Evolutionary conservation across 148 eudicot genomes (phyloP), one percentile per base, ranked within the genome.

Genomic region (Spergularia bocconei): DNA sequence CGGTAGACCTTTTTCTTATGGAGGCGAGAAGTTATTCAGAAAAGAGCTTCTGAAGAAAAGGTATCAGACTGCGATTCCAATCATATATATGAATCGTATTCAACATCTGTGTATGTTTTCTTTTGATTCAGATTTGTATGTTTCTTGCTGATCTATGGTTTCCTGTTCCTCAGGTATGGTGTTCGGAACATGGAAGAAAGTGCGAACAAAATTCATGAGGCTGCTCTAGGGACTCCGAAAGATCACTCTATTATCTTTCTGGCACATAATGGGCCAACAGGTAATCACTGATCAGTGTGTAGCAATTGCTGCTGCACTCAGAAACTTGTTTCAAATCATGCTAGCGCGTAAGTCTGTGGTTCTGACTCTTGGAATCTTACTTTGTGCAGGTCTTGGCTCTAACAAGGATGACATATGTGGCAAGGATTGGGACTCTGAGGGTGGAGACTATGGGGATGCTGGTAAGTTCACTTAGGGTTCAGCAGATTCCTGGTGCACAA

Each of bases 201-300:
- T 85, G 87, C 98, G 14, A 82, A 85, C 63, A 83, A 81, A 80
- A 91, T 94, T 36, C 84, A 58, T 58, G 69, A 82, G 66, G 87
- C 91, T 82, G 96, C 97, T 76, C 11, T 77, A 38, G 85, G 88
- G 65, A 70, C 91, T 69, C 96, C 93, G 39, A 77, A 82, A 69
- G 87, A 82, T 63, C 91, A 94, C 79, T 87, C 85, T 29, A 69
- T 90, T 71, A 79, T 93, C 73, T 56, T 93, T 57, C 97, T 93
- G 52, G 93, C 97, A 70, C 98, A 93, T 80, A 91, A 93, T 78
- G 98, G 98, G 17, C 98, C 98, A 59, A 88, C 88, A 81, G 98
- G 97, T 93, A 53, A 47, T 71, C 66, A 67, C 41, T 70, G 0
- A 50, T 50, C 48, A 17, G 33, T 14, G 3, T 70, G 73, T 33